A percentile compares a stretch with the other conserved stretches of the same genome.
phyloP scores from a whole-genome alignment of 2,329 filamentous ascomycete genomes.

The Calycina marina region DNA sequence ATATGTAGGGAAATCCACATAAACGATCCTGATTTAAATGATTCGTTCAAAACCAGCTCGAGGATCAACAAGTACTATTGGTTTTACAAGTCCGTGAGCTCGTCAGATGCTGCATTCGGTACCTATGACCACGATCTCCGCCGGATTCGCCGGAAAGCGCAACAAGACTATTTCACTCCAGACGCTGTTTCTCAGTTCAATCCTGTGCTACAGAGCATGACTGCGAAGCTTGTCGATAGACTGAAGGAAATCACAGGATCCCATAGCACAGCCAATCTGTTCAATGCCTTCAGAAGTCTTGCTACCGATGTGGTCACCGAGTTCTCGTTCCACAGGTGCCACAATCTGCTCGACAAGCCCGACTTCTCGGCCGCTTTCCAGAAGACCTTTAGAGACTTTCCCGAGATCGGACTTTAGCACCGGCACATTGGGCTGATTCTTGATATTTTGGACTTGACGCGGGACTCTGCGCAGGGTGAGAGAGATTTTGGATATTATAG shows the following conservation, averaged over 20 bases:
- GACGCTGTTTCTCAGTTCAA: constrained; percentile 6
- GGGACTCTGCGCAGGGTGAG: too few species aligned
- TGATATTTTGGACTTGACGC: constrained; percentile 3
- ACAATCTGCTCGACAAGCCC: constrained; percentile 5
- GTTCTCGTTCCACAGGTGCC: constrained; percentile 7
- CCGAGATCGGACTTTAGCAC: constrained; percentile 8
- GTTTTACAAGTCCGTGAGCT: constrained; percentile 5
- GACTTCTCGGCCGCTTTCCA: constrained; percentile 8
- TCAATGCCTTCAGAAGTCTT: constrained; percentile 7
- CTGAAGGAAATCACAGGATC: constrained; percentile 4
- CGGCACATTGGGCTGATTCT: constrained; percentile 4
- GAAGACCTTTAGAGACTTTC: constrained; percentile 4
- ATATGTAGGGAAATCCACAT: constrained; percentile 18
- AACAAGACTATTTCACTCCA: constrained; percentile 7
- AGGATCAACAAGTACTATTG: constrained; percentile 7
- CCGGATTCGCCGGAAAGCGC: constrained; percentile 6
- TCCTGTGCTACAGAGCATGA: constrained; percentile 2
- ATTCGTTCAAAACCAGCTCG: constrained; percentile 6
- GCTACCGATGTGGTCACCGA: constrained; percentile 10
- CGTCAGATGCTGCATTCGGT: constrained; percentile 6
- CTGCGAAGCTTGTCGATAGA: constrained; percentile 3
- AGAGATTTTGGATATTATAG: too few species aligned
- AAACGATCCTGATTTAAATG: constrained; percentile 15
- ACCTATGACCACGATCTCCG: constrained; percentile 10
- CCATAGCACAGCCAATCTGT: constrained; percentile 7